A percentile compares a stretch with the other conserved stretches of the same genome.
Evolutionary conservation across 257 asterid genomes (phyloP).

Genomic region (Ehretia macrophylla): DNA sequence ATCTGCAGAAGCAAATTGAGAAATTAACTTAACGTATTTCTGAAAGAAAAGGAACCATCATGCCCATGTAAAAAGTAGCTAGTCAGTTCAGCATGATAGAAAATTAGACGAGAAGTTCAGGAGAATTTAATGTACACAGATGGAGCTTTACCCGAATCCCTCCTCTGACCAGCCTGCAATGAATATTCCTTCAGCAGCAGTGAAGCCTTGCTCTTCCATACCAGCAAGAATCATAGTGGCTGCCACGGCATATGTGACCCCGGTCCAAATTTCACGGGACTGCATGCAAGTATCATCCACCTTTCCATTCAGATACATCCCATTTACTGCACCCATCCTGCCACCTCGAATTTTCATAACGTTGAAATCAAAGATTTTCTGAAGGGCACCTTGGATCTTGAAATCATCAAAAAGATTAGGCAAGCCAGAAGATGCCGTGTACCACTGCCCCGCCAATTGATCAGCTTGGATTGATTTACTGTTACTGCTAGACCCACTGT

Average conservation of each 20-base stretch:
- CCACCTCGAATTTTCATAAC: slow-evolving; percentile 90
- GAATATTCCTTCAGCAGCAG: slow-evolving; percentile 90
- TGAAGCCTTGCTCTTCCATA: slow-evolving; percentile 86
- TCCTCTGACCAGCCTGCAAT: slow-evolving; percentile 97
- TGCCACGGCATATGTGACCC: slow-evolving; percentile 88
- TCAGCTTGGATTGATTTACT: slow-evolving; percentile 95
- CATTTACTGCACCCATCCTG: slow-evolving; percentile 95
- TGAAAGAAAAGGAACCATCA: too few species aligned
- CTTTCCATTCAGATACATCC: slow-evolving; percentile 90
- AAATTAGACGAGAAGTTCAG: too few species aligned
- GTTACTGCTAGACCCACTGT: slow-evolving; percentile 84
- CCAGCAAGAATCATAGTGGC: slow-evolving; percentile 98
- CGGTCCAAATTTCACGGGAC: slow-evolving; percentile 95
- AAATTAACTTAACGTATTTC: background rate
- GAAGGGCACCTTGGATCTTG: slow-evolving; percentile 71
- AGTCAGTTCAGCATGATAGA: too few species aligned
- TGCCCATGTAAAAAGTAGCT: too few species aligned
- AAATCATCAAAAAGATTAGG: slow-evolving; percentile 71
- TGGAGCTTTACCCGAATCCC: slow-evolving; percentile 74
- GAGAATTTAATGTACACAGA: background rate
- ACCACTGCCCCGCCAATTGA: slow-evolving; percentile 99
- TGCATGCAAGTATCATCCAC: slow-evolving; percentile 99
- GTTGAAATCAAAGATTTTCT: slow-evolving; percentile 75
- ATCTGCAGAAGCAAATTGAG: slow-evolving; percentile 40
- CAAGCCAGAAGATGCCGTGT: slow-evolving; percentile 86